phyloP scores from a whole-genome alignment of 1,284 basidiomycete species.

The Sanguinoderma infundibulare region DNA sequence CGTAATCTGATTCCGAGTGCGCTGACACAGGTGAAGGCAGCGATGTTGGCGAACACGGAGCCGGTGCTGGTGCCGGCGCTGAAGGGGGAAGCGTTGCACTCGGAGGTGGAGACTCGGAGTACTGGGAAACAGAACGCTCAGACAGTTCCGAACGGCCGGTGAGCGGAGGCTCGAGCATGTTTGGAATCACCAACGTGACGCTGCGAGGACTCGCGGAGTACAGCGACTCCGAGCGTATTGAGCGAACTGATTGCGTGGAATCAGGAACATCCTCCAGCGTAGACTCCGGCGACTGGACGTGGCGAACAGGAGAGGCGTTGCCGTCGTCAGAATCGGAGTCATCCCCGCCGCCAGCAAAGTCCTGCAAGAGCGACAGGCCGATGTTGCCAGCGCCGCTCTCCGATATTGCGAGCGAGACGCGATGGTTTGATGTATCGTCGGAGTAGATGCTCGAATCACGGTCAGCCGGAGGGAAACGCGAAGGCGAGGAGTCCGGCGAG shows the following conservation, averaged over 20 bases:
- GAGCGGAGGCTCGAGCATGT: conserved; percentile 2
- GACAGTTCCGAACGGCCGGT: conserved; percentile 4
- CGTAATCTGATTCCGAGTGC: conserved; percentile 37
- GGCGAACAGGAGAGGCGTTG: conserved; percentile 9
- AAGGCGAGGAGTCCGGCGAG: conserved; percentile 11
- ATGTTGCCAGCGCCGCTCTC: conserved; percentile 67
- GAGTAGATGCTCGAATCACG: conserved; percentile 26
- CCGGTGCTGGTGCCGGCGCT: conserved; percentile 4
- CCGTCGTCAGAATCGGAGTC: conserved; percentile 31
- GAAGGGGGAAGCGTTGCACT: not conserved
- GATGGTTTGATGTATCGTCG: conserved; percentile 31
- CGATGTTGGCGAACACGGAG: conserved; percentile 16
- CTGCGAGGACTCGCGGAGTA: conserved; percentile 15
- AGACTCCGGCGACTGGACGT: conserved; percentile 20
- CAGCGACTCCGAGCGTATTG: conserved; percentile 14
- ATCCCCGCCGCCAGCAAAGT: conserved; percentile 41
- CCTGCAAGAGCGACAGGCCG: conserved; percentile 66
- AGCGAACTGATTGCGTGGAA: conserved; percentile 8
- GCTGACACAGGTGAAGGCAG: not conserved
- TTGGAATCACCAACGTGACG: not conserved
- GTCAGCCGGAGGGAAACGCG: conserved; percentile 10
- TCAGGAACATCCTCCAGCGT: conserved; percentile 16
- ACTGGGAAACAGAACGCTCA: conserved; percentile 8
- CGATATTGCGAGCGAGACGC: conserved; percentile 40
- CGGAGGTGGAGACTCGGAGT: conserved; percentile 7